Evolutionary conservation across 768 basidiomycete species (phyloP).

Genomic region (Russula dissimulans): DNA sequence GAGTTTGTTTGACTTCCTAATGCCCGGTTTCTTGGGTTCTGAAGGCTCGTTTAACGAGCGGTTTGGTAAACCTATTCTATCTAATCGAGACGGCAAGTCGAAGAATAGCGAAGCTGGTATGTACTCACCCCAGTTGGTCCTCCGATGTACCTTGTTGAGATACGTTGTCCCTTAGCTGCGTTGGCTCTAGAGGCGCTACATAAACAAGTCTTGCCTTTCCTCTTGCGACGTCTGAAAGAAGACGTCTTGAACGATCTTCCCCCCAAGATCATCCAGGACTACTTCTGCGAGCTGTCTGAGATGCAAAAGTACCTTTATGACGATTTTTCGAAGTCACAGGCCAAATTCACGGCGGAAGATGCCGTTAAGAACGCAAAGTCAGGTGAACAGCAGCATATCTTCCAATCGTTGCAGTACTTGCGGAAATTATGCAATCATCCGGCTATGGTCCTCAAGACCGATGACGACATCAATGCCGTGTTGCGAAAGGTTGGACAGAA

Average conservation of each 20-base stretch:
- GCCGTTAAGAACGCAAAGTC: constrained; percentile 42
- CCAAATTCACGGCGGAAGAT: constrained; percentile 52
- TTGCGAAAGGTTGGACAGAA: constrained; percentile 47
- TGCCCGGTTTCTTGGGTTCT: constrained; percentile 98
- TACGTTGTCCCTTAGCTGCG: constrained; percentile 51
- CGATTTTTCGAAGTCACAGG: constrained; percentile 79
- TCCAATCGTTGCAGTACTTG: constrained; percentile 94
- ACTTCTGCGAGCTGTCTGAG: constrained; percentile 95
- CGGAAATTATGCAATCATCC: constrained; percentile 98
- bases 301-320: constrained; percentile 93
- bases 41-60: constrained; percentile 91
- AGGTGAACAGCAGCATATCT: constrained; percentile 73
- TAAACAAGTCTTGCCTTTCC: constrained; percentile 98
- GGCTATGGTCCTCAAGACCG: constrained; percentile 73
- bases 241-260: constrained; percentile 93
- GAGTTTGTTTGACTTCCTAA: constrained; percentile 98
- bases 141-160: background rate
- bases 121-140: constrained; percentile 22
- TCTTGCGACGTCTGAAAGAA: constrained; percentile 92
- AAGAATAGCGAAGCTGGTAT: constrained; percentile 91
- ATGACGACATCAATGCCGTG: constrained; percentile 46
- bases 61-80: constrained; percentile 91
- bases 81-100: constrained; percentile 89
- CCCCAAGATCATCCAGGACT: constrained; percentile 99
- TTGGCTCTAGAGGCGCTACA: constrained; percentile 92